Evolutionary conservation across 2,329 filamentous ascomycete species (phyloP).

Genomic region (Gnomoniopsis smithogilvyi): DNA sequence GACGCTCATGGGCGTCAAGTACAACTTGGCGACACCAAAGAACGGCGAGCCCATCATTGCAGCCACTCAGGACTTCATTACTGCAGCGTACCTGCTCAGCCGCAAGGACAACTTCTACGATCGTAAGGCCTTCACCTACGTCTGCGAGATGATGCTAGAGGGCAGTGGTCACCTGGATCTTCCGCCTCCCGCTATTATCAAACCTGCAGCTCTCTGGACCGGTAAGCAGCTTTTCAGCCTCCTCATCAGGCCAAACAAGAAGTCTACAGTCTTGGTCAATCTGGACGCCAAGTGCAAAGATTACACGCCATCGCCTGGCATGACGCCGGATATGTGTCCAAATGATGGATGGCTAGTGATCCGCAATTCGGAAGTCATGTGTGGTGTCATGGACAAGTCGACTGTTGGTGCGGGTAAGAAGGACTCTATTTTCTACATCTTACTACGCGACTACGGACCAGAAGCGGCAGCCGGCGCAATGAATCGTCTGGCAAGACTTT

Average conservation of each 20-base stretch:
- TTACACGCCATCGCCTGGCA: constrained; percentile 61
- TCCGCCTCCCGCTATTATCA: constrained; percentile 81
- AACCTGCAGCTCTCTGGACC: constrained; percentile 87
- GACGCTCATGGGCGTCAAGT: constrained; percentile 95
- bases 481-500: constrained; percentile 90
- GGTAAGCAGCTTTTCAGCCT: constrained; percentile 96
- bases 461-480: constrained; percentile 86
- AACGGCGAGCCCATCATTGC: constrained; percentile 98
- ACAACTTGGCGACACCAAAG: constrained; percentile 93
- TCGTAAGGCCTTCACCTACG: constrained; percentile 80
- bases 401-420: constrained; percentile 98
- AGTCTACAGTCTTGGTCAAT: constrained; percentile 82
- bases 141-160: constrained; percentile 93
- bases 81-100: constrained; percentile 85
- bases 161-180: constrained; percentile 75
- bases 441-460: constrained; percentile 90
- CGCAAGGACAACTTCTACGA: constrained; percentile 93
- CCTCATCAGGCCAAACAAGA: constrained; percentile 81
- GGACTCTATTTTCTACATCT: constrained; percentile 95
- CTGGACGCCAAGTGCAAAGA: constrained; percentile 89
- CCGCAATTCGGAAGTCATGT: constrained; percentile 96
- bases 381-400: constrained; percentile 94
- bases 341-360: constrained; percentile 91
- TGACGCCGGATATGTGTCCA: constrained; percentile 69
- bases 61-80: constrained; percentile 99